phyloP scores from a whole-genome alignment of 768 basidiomycete species.

The Russula griseocarnosa region DNA sequence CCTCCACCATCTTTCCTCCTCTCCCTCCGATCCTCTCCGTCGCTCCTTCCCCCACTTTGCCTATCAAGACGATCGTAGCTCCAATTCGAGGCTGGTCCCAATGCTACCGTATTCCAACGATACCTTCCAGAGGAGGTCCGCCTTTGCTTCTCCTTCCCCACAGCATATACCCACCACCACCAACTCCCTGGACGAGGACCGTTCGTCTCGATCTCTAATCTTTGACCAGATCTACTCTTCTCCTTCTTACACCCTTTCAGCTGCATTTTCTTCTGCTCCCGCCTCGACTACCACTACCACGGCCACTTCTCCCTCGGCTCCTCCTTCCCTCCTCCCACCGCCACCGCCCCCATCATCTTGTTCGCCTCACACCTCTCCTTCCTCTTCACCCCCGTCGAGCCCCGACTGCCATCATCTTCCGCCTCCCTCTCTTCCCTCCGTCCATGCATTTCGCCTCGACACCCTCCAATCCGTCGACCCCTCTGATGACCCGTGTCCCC shows the following conservation, averaged over 20 bases:
- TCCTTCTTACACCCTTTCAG: slow-evolving; percentile 25
- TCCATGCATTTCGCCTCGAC: slow-evolving; percentile 24
- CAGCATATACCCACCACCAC: slow-evolving; percentile 10
- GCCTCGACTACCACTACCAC: neutral
- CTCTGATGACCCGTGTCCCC: slow-evolving; percentile 28
- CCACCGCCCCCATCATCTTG: slow-evolving; percentile 8
- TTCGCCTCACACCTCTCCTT: slow-evolving; percentile 11
- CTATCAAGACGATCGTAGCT: slow-evolving; percentile 20
- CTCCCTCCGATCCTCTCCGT: slow-evolving; percentile 6
- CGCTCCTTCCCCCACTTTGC: slow-evolving; percentile 15
- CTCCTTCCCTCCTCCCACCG: neutral
- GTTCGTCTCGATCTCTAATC: slow-evolving; percentile 19
- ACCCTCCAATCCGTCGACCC: slow-evolving; percentile 26
- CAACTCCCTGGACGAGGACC: slow-evolving; percentile 10
- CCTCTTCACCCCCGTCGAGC: slow-evolving; percentile 20
- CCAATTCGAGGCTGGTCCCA: slow-evolving; percentile 17
- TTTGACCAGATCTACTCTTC: slow-evolving; percentile 21
- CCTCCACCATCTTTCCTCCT: neutral
- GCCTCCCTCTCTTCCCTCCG: slow-evolving; percentile 15
- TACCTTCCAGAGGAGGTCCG: neutral
- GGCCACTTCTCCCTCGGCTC: neutral
- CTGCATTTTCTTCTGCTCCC: slow-evolving; percentile 17
- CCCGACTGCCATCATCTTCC: slow-evolving; percentile 5
- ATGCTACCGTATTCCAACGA: slow-evolving; percentile 24
- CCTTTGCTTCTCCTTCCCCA: neutral